A percentile compares a stretch with the other conserved stretches of the same genome.
These are phyloP conservation scores for Colletotrichum falcatum DNA, from an alignment of 2,329 filamentous ascomycete genomes.

Conservation along the genomic window DNA sequence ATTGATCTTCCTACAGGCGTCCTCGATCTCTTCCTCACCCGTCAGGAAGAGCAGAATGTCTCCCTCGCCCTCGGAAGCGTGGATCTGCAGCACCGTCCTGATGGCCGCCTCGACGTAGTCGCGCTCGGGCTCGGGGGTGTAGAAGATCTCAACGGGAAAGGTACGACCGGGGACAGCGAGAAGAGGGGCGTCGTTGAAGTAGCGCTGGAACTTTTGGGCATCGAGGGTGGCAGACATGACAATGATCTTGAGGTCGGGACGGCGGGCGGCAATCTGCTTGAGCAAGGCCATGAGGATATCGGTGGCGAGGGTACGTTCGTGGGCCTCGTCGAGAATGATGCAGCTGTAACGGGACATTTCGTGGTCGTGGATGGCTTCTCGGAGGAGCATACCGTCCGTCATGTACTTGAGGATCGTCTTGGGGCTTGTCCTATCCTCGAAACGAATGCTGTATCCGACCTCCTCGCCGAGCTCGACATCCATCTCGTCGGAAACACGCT, in stretches of 20 bases:
- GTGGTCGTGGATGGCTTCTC: conserved; percentile 97
- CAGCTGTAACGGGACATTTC: conserved; percentile 93
- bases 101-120: conserved; percentile 98
- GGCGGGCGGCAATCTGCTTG: conserved; percentile 86
- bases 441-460: conserved; percentile 98
- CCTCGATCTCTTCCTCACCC: conserved; percentile 98
- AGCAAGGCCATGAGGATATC: conserved; percentile 97
- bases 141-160: conserved; percentile 97
- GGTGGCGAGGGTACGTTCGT: conserved; percentile 96
- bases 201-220: conserved; percentile 96
- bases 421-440: conserved; percentile 91
- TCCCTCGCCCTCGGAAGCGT: conserved; percentile 90
- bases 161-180: conserved; percentile 95
- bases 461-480: conserved; percentile 93
- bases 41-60: conserved; percentile 96
- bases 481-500: conserved; percentile 97
- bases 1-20: conserved; percentile 90
- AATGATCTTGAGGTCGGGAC: conserved; percentile 95
- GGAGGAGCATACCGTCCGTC: conserved; percentile 98
- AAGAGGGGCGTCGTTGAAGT: conserved; percentile 94
- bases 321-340: conserved; percentile 98
- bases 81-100: conserved; percentile 95
- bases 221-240: conserved; percentile 99
- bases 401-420: conserved; percentile 98
- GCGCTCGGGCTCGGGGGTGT: conserved; percentile 94